Evolutionary conservation across 352 stramenopile genomes (phyloP).

Genomic region (Globisporangium apiculatum): DNA sequence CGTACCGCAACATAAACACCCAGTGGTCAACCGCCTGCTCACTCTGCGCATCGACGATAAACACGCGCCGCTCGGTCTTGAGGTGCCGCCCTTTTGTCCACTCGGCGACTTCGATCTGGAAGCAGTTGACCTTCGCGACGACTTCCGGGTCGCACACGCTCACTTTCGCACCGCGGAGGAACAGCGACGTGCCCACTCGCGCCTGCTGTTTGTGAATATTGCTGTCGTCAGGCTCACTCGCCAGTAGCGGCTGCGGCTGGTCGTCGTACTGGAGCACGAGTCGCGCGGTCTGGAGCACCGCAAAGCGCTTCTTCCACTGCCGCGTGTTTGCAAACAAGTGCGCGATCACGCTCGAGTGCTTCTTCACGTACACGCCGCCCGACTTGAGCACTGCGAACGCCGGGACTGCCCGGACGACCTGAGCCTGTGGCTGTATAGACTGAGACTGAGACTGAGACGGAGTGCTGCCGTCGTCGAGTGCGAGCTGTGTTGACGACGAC

Average conservation of each 20-base stretch:
- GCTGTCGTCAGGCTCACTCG: neutral
- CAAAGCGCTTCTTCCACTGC: conserved; percentile 82
- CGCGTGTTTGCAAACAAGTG: conserved; percentile 47
- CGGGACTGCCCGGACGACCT: conserved; percentile 11
- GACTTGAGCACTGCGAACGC: conserved; percentile 58
- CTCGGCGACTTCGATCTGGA: conserved; percentile 77
- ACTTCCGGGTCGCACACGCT: conserved; percentile 63
- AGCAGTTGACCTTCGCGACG: conserved; percentile 70
- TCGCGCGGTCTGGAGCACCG: conserved; percentile 57
- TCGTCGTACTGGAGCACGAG: conserved; percentile 74
- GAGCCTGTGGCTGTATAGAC: no score
- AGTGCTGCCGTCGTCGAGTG: conserved; percentile 2
- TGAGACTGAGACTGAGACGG: neutral
- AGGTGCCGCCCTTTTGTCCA: conserved; percentile 74
- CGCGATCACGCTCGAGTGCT: conserved; percentile 69
- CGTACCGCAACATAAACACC: conserved; percentile 83
- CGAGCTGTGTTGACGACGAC: conserved; percentile 16
- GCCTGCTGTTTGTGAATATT: conserved; percentile 18
- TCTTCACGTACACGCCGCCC: conserved; percentile 73
- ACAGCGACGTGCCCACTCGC: conserved; percentile 50
- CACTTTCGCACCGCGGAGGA: conserved; percentile 69
- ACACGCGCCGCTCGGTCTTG: conserved; percentile 52
- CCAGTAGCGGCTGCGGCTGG: conserved; percentile 1
- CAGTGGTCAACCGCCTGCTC: conserved; percentile 75
- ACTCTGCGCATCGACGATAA: conserved; percentile 67